A percentile compares a stretch with the other conserved stretches of the same genome.
Conservation (phyloP, 768 basidiomycete genomes). For the Trametes cinnabarina region DNA sequence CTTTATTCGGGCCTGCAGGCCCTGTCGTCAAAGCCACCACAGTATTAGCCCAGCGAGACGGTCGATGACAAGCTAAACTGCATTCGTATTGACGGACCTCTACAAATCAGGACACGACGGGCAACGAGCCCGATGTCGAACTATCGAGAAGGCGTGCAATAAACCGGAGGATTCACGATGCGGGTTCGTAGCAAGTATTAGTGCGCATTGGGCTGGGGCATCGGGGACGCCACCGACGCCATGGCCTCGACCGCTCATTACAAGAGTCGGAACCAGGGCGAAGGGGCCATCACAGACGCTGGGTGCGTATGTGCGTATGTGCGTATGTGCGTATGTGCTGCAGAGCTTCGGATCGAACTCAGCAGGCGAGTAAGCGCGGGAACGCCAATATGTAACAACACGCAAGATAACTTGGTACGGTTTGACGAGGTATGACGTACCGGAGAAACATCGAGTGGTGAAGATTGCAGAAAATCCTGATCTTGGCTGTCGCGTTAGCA, state of each 20-base stretch:
- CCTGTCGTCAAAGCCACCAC: neutral
- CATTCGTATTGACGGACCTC: neutral
- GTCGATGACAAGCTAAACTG: neutral
- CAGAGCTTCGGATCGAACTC: too few species aligned
- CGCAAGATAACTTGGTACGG: neutral
- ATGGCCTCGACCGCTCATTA: neutral
- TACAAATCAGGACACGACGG: neutral
- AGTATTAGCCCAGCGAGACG: too few species aligned
- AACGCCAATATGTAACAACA: neutral
- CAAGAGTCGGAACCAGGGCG: neutral
- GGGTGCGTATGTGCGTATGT: too few species aligned
- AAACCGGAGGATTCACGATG: neutral
- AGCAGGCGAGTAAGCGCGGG: too few species aligned
- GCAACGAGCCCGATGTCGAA: neutral
- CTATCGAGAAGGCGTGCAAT: neutral
- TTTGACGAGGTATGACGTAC: conserved; percentile 5
- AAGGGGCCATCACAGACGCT: neutral
- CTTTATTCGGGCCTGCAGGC: neutral
- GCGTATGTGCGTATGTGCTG: too few species aligned
- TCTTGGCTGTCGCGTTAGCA: neutral
- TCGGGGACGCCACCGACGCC: conserved; percentile 2
- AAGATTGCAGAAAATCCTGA: neutral
- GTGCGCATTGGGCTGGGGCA: neutral
- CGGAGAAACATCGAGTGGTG: neutral
- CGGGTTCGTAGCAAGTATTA: neutral